phyloP scores from a whole-genome alignment of 1,284 basidiomycete genomes.

The Heterobasidion parviporum region DNA sequence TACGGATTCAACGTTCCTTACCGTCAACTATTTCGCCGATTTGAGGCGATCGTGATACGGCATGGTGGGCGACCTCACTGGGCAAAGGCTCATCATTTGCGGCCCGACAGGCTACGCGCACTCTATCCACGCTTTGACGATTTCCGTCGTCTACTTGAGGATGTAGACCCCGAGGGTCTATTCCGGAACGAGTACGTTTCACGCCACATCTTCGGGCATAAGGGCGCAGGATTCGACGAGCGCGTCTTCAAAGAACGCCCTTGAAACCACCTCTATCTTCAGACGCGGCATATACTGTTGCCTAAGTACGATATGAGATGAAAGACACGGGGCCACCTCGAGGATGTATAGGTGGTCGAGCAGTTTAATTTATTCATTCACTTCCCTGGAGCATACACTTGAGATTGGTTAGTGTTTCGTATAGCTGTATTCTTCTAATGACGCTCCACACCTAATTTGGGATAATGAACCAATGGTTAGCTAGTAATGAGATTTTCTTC shows the following conservation, averaged over 20 bases:
- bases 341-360: too few species aligned
- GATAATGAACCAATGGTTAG: too few species aligned
- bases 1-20: slow-evolving; percentile 89
- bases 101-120: slow-evolving; percentile 54
- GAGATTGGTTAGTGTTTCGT: too few species aligned
- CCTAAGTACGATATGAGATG: too few species aligned
- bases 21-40: slow-evolving; percentile 71
- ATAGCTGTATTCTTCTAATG: too few species aligned
- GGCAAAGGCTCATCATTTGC: slow-evolving; percentile 88
- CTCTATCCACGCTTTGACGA: slow-evolving; percentile 84
- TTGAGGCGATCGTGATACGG: slow-evolving; percentile 67
- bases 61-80: slow-evolving; percentile 90
- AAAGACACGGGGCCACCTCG: too few species aligned
- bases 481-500: too few species aligned
- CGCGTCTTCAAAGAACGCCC: slow-evolving; percentile 45
- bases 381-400: too few species aligned
- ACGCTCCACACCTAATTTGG: too few species aligned
- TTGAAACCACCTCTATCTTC: not conserved
- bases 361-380: too few species aligned
- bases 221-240: slow-evolving; percentile 32
- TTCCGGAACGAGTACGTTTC: slow-evolving; percentile 78
- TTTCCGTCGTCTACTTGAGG: slow-evolving; percentile 63
- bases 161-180: slow-evolving; percentile 75
- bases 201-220: slow-evolving; percentile 61
- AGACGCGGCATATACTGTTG: too few species aligned